Evolutionary conservation across 768 basidiomycete species (phyloP), one percentile per base, ranked within the genome.

Genomic region (Fibroporia radiculosa): DNA sequence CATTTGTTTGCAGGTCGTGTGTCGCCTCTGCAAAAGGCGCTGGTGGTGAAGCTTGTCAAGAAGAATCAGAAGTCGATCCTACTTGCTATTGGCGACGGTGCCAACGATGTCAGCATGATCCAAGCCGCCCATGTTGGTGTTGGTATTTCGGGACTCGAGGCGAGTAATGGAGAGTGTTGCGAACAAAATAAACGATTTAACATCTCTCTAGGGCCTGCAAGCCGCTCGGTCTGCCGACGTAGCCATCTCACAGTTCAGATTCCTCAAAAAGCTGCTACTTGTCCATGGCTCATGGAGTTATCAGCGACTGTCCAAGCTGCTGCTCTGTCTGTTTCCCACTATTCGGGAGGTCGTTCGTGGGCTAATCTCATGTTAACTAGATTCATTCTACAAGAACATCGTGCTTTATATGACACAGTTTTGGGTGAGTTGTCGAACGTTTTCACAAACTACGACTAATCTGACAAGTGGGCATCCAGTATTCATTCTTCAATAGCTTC

Each of bases 231-330:
- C 93, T 25, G 90, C 96, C 12, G 96, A 99, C 64, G 82, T 99
- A 29, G 90, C 96, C 0, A 99, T 99, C 51, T 95, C 93, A 2
- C 95, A 99, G 64, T 99, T 99, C 71, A 77, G 95, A 18, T 98
- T 73, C 67, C 68, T 99, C 52, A 93, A 92, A 67, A 99, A 99
- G 64, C 66, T 98, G 20, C 62, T 99, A 7, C 80, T 99, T 13
- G 96, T 99, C 6, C 96, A 99, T 58, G 96, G 96, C 4, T 87
- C 96, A 2, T 99, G 96, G 96, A 97, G 95, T 66, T 99, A 99
- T 61, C 84, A 89, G 45, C 76, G 96, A 26, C 62, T 99, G 47
- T 93, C 93, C 12, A 98, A 95, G 62, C 75, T 99, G 45, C 93
- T 98, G 57, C 72, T 99, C 7, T 99, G 95, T 93, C 60, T 50